A percentile compares a stretch with the other conserved stretches of the same genome.
Evolutionary conservation across 2,329 filamentous ascomycete genomes (phyloP).

Genomic region (Grosmannia penicillata): DNA sequence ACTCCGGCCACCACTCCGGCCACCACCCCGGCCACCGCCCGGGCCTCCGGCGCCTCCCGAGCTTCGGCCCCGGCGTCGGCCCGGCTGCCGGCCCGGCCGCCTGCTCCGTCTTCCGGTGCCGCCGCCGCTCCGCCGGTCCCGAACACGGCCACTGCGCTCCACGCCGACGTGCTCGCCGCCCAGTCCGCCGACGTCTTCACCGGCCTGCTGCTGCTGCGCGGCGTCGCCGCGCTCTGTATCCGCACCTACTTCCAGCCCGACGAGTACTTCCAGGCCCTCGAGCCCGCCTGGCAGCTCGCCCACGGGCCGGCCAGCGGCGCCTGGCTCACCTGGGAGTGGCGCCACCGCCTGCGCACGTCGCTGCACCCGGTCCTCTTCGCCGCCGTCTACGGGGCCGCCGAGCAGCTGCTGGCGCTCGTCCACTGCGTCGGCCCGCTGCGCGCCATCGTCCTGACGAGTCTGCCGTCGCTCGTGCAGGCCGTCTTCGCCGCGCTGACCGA

Average conservation of each 20-base stretch:
- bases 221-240: conserved; percentile 64
- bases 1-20: no score
- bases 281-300: conserved; percentile 81
- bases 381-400: conserved; percentile 49
- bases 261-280: conserved; percentile 90
- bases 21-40: no score
- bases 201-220: conserved; percentile 50
- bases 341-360: conserved; percentile 71
- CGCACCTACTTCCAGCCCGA: conserved; percentile 95
- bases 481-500: conserved; percentile 65
- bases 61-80: no score
- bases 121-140: no score
- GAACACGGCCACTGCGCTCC: conserved; percentile 8
- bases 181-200: conserved; percentile 21
- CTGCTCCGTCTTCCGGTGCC: background rate
- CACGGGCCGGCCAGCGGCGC: conserved; percentile 67
- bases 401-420: conserved; percentile 39
- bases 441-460: conserved; percentile 52
- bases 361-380: conserved; percentile 85
- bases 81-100: background rate
- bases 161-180: conserved; percentile 15
- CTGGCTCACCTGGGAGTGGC: conserved; percentile 99
- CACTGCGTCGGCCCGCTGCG: conserved; percentile 37
- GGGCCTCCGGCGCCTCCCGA: no score
- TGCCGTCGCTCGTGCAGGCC: conserved; percentile 65